phyloP scores from a whole-genome alignment of 768 basidiomycete genomes.

The Mycena galericulata region DNA sequence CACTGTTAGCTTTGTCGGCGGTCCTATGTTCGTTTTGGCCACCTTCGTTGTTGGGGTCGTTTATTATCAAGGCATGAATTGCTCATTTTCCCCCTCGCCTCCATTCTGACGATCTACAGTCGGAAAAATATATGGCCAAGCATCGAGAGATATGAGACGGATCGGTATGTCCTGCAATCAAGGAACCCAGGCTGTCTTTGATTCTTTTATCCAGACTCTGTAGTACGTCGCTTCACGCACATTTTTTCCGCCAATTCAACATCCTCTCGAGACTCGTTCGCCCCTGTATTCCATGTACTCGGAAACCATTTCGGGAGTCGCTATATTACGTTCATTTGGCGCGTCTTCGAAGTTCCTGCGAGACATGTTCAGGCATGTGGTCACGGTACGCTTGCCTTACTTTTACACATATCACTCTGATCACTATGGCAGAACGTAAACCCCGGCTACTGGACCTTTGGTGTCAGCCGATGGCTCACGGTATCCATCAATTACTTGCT shows the following conservation, averaged over 20 bases:
- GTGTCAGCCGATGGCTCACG: conserved; percentile 92
- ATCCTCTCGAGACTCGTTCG: conserved; percentile 50
- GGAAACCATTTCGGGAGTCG: conserved; percentile 72
- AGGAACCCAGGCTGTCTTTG: neutral
- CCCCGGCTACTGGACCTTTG: conserved; percentile 93
- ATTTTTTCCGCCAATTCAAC: conserved; percentile 45
- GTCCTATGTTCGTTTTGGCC: conserved; percentile 75
- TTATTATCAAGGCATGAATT: conserved; percentile 79
- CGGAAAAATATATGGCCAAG: conserved; percentile 73
- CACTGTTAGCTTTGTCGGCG: conserved; percentile 83
- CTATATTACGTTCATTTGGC: conserved; percentile 86
- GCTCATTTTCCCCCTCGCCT: no score
- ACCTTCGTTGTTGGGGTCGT: conserved; percentile 64
- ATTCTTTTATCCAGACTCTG: conserved; percentile 50
- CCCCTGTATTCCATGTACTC: conserved; percentile 60
- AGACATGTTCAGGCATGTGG: conserved; percentile 84
- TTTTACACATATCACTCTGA: neutral
- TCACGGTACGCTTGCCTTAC: conserved; percentile 65
- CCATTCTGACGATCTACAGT: no score
- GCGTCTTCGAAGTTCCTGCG: conserved; percentile 87
- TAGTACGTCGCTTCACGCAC: conserved; percentile 26
- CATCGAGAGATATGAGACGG: conserved; percentile 86
- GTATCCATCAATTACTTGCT: conserved; percentile 16
- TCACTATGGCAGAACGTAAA: conserved; percentile 58
- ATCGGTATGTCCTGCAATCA: conserved; percentile 64